Percentiles rank a stretch among this genome's conserved stretches.
phyloP scores from a whole-genome alignment of 192 early-diverging fungal species.

The Gryganskiella cystojenkinii region DNA sequence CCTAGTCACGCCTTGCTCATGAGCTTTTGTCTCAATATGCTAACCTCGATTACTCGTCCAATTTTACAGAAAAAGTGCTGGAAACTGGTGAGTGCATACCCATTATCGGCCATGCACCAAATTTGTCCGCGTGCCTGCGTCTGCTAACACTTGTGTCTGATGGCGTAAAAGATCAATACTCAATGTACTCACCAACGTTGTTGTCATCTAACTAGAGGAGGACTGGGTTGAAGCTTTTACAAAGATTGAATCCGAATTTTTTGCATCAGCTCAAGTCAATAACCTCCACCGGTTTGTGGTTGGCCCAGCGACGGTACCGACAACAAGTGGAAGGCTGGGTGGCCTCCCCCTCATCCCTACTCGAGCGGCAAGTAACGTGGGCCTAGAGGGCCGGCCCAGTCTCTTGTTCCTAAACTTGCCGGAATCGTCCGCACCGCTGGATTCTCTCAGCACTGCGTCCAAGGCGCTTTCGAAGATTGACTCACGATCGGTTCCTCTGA shows the following conservation, averaged over 20 bases:
- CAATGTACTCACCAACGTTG: too few species aligned
- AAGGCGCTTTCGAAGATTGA: constrained; percentile 12
- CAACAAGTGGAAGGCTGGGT: constrained; percentile 11
- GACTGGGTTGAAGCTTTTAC: constrained; percentile 13
- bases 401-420: constrained; percentile 38
- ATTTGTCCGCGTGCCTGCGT: too few species aligned
- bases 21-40: too few species aligned
- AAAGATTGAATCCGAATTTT: constrained; percentile 11
- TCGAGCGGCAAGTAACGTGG: background rate
- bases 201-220: too few species aligned
- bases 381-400: constrained; percentile 10
- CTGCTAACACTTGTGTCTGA: too few species aligned
- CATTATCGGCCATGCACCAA: too few species aligned
- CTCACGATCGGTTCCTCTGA: constrained; percentile 11
- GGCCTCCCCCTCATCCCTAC: constrained; percentile 9
- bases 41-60: too few species aligned
- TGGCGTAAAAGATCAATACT: too few species aligned
- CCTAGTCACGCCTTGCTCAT: too few species aligned
- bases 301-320: constrained; percentile 11
- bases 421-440: constrained; percentile 14
- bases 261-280: too few species aligned
- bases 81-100: too few species aligned
- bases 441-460: constrained; percentile 24
- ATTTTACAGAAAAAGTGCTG: too few species aligned
- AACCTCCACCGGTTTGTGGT: background rate